Percentiles rank a stretch among this genome's conserved stretches.
phyloP scores from a whole-genome alignment of 345 rosid genomes.

The Brassica napus region Da-Ae NC_063435.1:24656501-24657000 shows the following conservation, averaged over 20 bases:
- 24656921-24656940: conserved; percentile 29
- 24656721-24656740: background rate
- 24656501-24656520: no score
- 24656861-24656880: background rate
- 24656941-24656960: conserved; percentile 26
- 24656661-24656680: no score
- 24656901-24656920: background rate
- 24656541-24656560: no score
- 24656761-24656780: background rate
- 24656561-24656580: no score
- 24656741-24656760: background rate
- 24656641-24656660: no score
- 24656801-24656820: background rate
- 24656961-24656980: conserved; percentile 26
- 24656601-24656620: no score
- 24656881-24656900: background rate
- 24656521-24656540: no score
- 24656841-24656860: background rate
- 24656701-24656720: background rate
- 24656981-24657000: conserved; percentile 38
- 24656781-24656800: background rate
- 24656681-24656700: background rate
- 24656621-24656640: no score
- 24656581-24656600: no score
- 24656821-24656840: background rate